Percentiles rank a stretch among this genome's conserved stretches.
These are phyloP conservation scores for Limonomyces culmigenus DNA, from an alignment of 1,284 basidiomycete species.

Conservation along the genomic window DNA sequence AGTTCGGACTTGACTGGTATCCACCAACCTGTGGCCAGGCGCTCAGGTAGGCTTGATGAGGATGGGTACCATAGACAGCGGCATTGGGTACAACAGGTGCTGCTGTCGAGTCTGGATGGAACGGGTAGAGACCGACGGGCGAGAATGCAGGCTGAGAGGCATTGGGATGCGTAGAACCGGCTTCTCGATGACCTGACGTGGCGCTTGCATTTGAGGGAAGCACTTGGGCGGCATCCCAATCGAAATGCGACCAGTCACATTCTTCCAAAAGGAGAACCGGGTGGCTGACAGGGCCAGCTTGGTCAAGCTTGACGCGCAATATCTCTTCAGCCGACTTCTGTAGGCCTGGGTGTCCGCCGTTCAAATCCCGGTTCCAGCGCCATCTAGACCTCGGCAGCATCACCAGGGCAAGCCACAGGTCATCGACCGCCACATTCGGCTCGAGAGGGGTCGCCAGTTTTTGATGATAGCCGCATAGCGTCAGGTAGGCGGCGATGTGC, in stretches of 20 bases:
- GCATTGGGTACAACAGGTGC: no score
- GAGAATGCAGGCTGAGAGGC: background rate
- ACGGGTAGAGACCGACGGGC: background rate
- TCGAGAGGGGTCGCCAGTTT: constrained; percentile 51
- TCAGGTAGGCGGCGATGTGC: constrained; percentile 76
- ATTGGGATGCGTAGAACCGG: background rate
- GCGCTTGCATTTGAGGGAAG: background rate
- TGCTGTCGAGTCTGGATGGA: background rate
- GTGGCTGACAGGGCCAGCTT: constrained; percentile 35
- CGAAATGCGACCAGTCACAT: background rate
- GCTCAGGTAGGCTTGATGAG: background rate
- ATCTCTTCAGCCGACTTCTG: constrained; percentile 63
- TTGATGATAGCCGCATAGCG: constrained; percentile 70
- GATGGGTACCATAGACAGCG: no score
- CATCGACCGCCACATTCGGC: constrained; percentile 48
- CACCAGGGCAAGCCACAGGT: constrained; percentile 68
- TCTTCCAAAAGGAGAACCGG: constrained; percentile 47
- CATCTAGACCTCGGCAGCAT: constrained; percentile 74
- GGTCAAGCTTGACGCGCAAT: constrained; percentile 46
- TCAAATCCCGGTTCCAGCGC: constrained; percentile 70
- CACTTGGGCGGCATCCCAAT: background rate
- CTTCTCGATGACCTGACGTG: background rate
- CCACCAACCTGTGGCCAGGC: background rate
- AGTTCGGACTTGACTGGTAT: constrained; percentile 20
- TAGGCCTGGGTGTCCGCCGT: constrained; percentile 65